These are phyloP conservation scores for Edaphochlamys debaryana DNA, from an alignment of 139 green algal species.

Conservation along the genomic window DNA sequence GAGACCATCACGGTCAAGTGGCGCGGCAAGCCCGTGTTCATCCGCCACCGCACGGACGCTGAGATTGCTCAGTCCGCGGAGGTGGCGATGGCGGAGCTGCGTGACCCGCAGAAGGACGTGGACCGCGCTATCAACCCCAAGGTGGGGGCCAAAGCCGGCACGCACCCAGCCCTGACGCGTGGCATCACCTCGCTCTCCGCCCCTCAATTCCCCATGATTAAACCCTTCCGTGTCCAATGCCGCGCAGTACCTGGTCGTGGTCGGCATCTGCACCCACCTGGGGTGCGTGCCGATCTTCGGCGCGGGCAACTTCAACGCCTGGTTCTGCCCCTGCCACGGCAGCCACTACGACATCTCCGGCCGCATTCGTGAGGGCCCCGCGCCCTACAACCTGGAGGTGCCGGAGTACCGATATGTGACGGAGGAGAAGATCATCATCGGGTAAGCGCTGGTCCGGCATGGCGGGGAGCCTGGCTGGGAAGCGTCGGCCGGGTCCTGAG, in stretches of 20 bases:
- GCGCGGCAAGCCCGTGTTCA: constrained; percentile 99
- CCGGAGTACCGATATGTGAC: constrained; percentile 78
- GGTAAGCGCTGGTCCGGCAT: too few relatives aligned
- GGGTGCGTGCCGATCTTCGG: constrained; percentile 98
- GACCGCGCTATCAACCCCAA: constrained; percentile 85
- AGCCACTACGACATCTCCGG: constrained; percentile 97
- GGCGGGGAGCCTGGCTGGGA: background rate
- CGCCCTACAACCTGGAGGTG: constrained; percentile 98
- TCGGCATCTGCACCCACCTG: constrained; percentile 99
- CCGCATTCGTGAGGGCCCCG: constrained; percentile 95
- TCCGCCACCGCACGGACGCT: constrained; percentile 85
- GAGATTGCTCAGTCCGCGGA: constrained; percentile 86
- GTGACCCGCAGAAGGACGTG: constrained; percentile 91
- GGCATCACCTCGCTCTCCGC: too few relatives aligned
- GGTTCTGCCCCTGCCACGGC: constrained; percentile 98
- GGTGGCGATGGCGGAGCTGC: constrained; percentile 82
- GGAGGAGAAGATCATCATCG: constrained; percentile 71
- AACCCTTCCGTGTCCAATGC: too few relatives aligned
- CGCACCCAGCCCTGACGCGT: too few relatives aligned
- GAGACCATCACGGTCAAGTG: constrained; percentile 98
- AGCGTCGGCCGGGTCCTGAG: background rate
- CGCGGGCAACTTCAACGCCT: constrained; percentile 97
- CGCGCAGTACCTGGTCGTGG: constrained; percentile 95
- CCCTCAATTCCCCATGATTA: too few relatives aligned
- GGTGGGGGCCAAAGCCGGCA: too few relatives aligned